These are phyloP conservation scores for Cicer bijugum DNA, from an alignment of 306 rosid species.

Conservation along the genomic window DNA sequence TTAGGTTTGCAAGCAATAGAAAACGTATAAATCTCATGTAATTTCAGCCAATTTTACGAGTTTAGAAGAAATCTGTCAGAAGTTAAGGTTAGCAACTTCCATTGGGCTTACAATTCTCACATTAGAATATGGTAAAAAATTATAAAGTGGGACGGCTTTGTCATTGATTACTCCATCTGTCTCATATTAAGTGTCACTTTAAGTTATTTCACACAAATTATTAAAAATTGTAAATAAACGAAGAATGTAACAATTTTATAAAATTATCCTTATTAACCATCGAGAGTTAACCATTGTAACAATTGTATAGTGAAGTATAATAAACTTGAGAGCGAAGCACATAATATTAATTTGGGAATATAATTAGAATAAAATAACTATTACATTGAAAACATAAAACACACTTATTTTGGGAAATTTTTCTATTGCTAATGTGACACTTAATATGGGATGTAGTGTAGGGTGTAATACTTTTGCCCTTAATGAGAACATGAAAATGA, in stretches of 20 bases:
- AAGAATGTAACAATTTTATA: not conserved
- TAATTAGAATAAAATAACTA: not conserved
- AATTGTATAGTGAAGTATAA: not conserved
- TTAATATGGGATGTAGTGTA: not conserved
- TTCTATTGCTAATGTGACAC: not conserved
- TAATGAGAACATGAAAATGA: slow-evolving; percentile 15
- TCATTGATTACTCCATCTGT: not conserved
- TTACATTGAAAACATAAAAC: slow-evolving; percentile 1
- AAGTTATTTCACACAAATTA: not conserved
- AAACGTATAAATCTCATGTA: slow-evolving; percentile 13
- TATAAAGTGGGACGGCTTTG: slow-evolving; percentile 11
- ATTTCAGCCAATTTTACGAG: slow-evolving; percentile 17
- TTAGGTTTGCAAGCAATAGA: slow-evolving; percentile 27
- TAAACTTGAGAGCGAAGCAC: not conserved
- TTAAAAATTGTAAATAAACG: not conserved
- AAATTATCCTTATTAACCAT: not conserved
- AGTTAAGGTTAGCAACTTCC: slow-evolving; percentile 27
- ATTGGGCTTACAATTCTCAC: slow-evolving; percentile 20
- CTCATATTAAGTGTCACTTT: not conserved
- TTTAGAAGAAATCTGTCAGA: slow-evolving; percentile 3
- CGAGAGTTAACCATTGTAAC: not conserved
- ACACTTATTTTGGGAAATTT: not conserved
- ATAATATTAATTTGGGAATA: not conserved
- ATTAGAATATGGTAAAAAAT: not conserved
- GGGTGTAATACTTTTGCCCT: not conserved